phyloP scores from a whole-genome alignment of 176 grass and related monocot species.

The Zea luxurians region DNA sequence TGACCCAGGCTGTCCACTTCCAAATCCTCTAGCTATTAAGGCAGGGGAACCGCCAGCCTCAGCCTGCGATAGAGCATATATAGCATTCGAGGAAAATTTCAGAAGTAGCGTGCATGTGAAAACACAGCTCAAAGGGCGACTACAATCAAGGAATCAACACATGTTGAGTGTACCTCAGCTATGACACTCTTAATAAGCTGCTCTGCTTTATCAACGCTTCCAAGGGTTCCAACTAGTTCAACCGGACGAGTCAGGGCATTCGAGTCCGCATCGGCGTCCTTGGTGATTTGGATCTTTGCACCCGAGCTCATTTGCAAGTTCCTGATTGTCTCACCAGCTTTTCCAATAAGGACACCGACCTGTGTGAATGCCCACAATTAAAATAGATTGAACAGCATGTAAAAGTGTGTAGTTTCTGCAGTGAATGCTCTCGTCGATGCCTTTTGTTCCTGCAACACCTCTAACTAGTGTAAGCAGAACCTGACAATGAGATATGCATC shows the following conservation, averaged over 20 bases:
- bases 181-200: slow-evolving; percentile 84
- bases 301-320: slow-evolving; percentile 76
- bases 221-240: slow-evolving; percentile 66
- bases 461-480: background rate
- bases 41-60: slow-evolving; percentile 91
- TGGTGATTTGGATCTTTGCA: slow-evolving; percentile 91
- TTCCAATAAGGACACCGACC: slow-evolving; percentile 95
- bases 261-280: slow-evolving; percentile 58
- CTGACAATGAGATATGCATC: too few species aligned
- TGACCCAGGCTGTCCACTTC: slow-evolving; percentile 60
- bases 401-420: background rate
- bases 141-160: background rate
- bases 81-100: slow-evolving; percentile 2
- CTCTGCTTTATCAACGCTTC: slow-evolving; percentile 79
- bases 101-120: background rate
- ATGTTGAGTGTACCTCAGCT: slow-evolving; percentile 60
- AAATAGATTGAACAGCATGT: background rate
- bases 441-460: background rate
- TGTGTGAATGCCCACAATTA: slow-evolving; percentile 28
- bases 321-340: slow-evolving; percentile 87
- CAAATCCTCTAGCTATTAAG: slow-evolving; percentile 81
- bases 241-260: slow-evolving; percentile 56
- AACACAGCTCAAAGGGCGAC: background rate
- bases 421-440: background rate
- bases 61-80: slow-evolving; percentile 55